Evolutionary conservation across 75 land plant species (phyloP).

Genomic region (Pinus albicaulis): DNA sequence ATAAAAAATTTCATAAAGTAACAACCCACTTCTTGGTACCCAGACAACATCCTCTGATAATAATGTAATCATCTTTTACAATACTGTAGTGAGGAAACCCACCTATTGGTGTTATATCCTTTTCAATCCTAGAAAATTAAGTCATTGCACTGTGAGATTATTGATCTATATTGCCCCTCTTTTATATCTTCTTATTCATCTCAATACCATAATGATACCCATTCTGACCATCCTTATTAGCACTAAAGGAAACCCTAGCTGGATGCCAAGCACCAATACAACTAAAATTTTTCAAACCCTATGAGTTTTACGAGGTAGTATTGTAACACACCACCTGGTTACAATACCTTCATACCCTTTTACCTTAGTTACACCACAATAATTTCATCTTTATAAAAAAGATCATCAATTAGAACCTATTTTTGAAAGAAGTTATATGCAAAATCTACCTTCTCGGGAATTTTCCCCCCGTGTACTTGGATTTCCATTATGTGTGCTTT

Average conservation of each 20-base stretch:
- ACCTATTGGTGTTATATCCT: too few relatives aligned
- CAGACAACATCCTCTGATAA: conserved; percentile 50
- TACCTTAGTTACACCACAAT: conserved; percentile 47
- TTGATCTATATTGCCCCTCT: conserved; percentile 49
- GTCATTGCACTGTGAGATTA: too few relatives aligned
- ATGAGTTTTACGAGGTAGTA: conserved; percentile 44
- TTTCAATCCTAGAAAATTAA: too few relatives aligned
- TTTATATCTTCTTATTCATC: conserved; percentile 62
- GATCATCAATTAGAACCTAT: conserved; percentile 27
- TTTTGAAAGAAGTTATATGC: too few relatives aligned
- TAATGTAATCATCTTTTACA: conserved; percentile 48
- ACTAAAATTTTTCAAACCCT: conserved; percentile 41
- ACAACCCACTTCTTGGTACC: conserved; percentile 56
- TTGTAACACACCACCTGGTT: conserved; percentile 48
- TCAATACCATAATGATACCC: conserved; percentile 50
- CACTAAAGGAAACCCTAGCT: conserved; percentile 47
- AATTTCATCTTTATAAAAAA: conserved; percentile 52
- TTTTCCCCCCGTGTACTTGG: conserved; percentile 80
- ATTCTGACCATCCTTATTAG: conserved; percentile 38
- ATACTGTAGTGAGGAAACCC: too few relatives aligned
- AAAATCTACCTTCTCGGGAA: too few relatives aligned
- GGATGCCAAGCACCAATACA: conserved; percentile 65
- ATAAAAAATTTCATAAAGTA: conserved; percentile 48
- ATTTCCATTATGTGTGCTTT: conserved; percentile 86
- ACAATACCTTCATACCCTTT: conserved; percentile 48